A percentile compares a stretch with the other conserved stretches of the same genome.
These are phyloP conservation scores for Pseudopyrenochaeta lycopersici DNA, from an alignment of 2,329 filamentous ascomycete species.

Conservation along the genomic window DNA sequence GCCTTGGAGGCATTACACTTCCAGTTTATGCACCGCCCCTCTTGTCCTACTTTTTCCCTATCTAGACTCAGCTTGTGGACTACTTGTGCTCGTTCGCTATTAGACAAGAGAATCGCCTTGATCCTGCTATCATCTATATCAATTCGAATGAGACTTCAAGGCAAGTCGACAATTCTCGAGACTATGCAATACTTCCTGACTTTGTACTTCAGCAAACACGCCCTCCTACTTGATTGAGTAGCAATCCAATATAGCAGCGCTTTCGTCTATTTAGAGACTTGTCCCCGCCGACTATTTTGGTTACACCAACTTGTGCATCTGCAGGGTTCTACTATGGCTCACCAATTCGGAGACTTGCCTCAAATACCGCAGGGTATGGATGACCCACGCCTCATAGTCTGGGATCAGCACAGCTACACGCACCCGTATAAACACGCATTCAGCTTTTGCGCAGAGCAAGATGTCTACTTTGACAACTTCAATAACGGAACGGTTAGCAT, in stretches of 20 bases:
- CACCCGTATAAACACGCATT: constrained; percentile 18
- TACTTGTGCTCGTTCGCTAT: constrained; percentile 6
- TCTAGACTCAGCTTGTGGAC: constrained; percentile 16
- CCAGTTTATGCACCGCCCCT: constrained; percentile 37
- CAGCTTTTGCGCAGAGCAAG: constrained; percentile 19
- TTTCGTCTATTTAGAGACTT: not conserved
- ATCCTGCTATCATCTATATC: not conserved
- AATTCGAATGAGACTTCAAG: not conserved
- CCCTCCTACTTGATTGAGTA: not conserved
- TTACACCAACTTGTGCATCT: not conserved
- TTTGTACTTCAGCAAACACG: not conserved
- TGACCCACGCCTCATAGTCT: constrained; percentile 21
- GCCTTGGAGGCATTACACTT: constrained; percentile 27
- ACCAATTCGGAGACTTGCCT: constrained; percentile 42
- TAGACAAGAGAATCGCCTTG: constrained; percentile 3
- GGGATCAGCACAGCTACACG: constrained; percentile 22
- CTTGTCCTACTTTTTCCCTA: constrained; percentile 23
- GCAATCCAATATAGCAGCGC: not conserved
- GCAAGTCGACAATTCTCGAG: constrained; percentile 1
- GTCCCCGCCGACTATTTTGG: not conserved
- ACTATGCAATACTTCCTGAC: constrained; percentile 1
- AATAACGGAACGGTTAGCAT: constrained; percentile 33
- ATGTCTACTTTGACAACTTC: constrained; percentile 24
- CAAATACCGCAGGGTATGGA: constrained; percentile 37
- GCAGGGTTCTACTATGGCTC: constrained; percentile 18